Evolutionary conservation across 257 asterid genomes (phyloP), one percentile per base, ranked within the genome.

Genomic region (Solanum medicagineum): DNA sequence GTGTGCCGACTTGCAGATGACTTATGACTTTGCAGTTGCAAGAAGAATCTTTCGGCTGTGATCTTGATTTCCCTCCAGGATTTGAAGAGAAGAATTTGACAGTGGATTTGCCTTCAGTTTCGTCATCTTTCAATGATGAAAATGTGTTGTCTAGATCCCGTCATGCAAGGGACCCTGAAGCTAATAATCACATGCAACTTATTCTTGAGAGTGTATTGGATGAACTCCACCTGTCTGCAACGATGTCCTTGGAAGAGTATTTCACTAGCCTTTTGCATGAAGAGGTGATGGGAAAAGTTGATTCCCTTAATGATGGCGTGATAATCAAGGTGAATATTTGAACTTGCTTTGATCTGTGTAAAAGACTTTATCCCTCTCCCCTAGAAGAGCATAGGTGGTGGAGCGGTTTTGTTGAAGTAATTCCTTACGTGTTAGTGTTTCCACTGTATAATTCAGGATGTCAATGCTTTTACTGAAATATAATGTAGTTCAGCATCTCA

Each of bases 21-120:
- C 56, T 47, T 70, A 84, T 89, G 89, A 87, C 85, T 90, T 90
- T 84, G 84, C 93, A 90, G 96, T 89, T 86, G 87, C 86, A 83
- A 19, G 71, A 87, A 88, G 94, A 93, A 71, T 68, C 89, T 54
- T 88, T 91, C 68, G 86, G 75, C 81, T 85, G 90, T 68, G 95
- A 93, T 88, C 88, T 84, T 80, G 97, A 92, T 83, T 92, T 89
- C 45, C 98, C 98, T 85, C 98, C 98, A 24, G 99, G 98, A 85
- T 96, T 93, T 88, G 96, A 87, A 86, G 90, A 87, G 54, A 82
- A 68, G 81, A 85, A 85, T 87, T 89, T 49, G 85, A 74, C 83
- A 14, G 86, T 81, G 86, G 92, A 91, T 63, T 75, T 86, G 54
- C 83, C 87, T 81, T 83, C 87, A 42, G 88, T 73, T 79, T 84